Evolutionary conservation across 306 rosid genomes (phyloP).

Genomic region (Sphenostylis stenocarpa): DNA sequence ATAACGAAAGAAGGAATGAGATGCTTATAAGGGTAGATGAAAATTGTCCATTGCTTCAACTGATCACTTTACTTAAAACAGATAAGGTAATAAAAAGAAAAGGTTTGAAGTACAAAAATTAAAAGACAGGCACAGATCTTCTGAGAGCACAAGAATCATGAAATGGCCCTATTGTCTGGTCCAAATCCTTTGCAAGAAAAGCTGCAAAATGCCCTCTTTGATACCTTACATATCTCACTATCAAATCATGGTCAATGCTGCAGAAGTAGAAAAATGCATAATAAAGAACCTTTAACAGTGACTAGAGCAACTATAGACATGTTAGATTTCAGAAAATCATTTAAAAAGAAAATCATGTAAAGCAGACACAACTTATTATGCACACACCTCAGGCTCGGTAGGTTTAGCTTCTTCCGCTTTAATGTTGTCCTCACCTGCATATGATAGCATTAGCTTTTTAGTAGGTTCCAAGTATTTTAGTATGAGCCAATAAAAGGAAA

Average conservation of each 20-base stretch:
- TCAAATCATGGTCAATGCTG: slow-evolving; percentile 52
- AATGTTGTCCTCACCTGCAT: slow-evolving; percentile 80
- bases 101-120: background rate
- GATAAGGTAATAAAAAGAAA: slow-evolving; percentile 23
- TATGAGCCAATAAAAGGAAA: background rate
- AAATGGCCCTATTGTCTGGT: slow-evolving; percentile 35
- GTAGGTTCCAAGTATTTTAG: slow-evolving; percentile 8
- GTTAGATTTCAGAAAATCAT: background rate
- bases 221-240: slow-evolving; percentile 37
- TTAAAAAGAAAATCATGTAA: background rate
- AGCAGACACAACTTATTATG: slow-evolving; percentile 17
- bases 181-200: slow-evolving; percentile 46
- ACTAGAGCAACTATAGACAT: background rate
- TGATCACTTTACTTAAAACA: slow-evolving; percentile 32
- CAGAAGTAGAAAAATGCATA: slow-evolving; percentile 28
- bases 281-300: background rate
- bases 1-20: background rate
- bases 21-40: slow-evolving; percentile 24
- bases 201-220: slow-evolving; percentile 41
- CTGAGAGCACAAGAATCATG: slow-evolving; percentile 40
- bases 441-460: slow-evolving; percentile 18
- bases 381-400: slow-evolving; percentile 57
- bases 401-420: slow-evolving; percentile 81
- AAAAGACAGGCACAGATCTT: slow-evolving; percentile 34
- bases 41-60: slow-evolving; percentile 43